These are phyloP conservation scores for Xylaria scruposa DNA, from an alignment of 495 filamentous ascomycete species.

Conservation along the genomic window DNA sequence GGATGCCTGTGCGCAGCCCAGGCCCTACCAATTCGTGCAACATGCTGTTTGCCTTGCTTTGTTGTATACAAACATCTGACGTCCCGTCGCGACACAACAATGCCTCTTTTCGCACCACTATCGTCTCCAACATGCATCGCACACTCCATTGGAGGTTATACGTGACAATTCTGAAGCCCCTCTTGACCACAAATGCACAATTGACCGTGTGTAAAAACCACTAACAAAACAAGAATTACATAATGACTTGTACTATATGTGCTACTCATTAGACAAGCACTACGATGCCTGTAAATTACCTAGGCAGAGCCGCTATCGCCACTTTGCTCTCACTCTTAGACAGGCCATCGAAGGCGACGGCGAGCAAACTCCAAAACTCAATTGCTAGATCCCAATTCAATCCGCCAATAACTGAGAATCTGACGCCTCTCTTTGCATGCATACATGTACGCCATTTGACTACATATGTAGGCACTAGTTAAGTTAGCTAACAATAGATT, in stretches of 20 bases:
- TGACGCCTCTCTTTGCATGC: neutral
- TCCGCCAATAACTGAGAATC: conserved; percentile 14
- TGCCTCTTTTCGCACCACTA: conserved; percentile 7
- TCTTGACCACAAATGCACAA: conserved; percentile 16
- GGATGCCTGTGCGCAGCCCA: conserved; percentile 6
- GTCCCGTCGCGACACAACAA: conserved; percentile 11
- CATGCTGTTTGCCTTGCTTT: conserved; percentile 17
- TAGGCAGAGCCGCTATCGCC: neutral
- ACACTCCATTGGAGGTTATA: neutral
- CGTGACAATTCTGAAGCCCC: neutral
- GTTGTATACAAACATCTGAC: conserved; percentile 8
- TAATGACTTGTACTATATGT: neutral
- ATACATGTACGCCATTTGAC: neutral
- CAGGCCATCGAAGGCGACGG: neutral
- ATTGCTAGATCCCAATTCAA: neutral
- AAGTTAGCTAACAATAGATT: neutral
- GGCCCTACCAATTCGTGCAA: conserved; percentile 10
- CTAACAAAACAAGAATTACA: neutral
- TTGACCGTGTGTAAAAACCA: neutral
- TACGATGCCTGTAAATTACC: neutral
- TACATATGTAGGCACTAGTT: conserved; percentile 1
- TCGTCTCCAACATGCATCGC: conserved; percentile 8
- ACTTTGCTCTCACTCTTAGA: neutral
- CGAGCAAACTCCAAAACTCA: neutral
- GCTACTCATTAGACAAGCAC: neutral